Evolutionary conservation across 345 rosid genomes (phyloP), one percentile per base, ranked within the genome.

Genomic region (Passiflora organensis): DNA sequence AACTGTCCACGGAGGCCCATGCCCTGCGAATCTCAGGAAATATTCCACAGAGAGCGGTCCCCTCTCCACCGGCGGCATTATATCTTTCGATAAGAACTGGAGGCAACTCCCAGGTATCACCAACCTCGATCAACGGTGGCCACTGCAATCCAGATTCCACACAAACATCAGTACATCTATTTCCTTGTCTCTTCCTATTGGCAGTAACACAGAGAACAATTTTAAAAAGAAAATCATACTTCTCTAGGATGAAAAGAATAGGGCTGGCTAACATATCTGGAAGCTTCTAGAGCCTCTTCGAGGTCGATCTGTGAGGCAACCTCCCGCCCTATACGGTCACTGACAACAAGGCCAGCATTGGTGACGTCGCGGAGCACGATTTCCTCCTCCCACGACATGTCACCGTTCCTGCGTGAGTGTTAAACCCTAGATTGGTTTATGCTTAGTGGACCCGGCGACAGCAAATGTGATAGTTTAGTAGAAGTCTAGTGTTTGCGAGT

Each of bases 1-100:
- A 84, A 67, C 84, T 88, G 37, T 91, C 96, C 0, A 91, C 96
- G 0, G 99, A 88, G 18, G 99, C 99, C 99, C 99, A 91, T 6
- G 95, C 98, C 56, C 95, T 70, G 38, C 86, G 79, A 65, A 91
- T 84, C 82, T 89, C 95, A 0, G 96, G 96, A 54, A 91, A 91
- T 62, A 91, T 82, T 22, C 99, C 99, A 54, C 99, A 91, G 38
- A 91, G 56, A 19, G 99, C 99, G 10, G 90, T 91, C 39, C 96
- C 99, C 74, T 91, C 99, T 15, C 99, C 96, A 15, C 99, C 94
- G 41, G 99, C 88, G 6, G 87, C 80, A 65, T 91, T 91, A 45
- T 91, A 91, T 57, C 95, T 82, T 60, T 88, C 94, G 60, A 88
- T 72, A 32, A 91, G 91, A 32, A 84, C 84, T 20, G 83, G 67